phyloP scores from a whole-genome alignment of 1,139 yeast genomes.

The Blastobotrys capitulatus region DNA sequence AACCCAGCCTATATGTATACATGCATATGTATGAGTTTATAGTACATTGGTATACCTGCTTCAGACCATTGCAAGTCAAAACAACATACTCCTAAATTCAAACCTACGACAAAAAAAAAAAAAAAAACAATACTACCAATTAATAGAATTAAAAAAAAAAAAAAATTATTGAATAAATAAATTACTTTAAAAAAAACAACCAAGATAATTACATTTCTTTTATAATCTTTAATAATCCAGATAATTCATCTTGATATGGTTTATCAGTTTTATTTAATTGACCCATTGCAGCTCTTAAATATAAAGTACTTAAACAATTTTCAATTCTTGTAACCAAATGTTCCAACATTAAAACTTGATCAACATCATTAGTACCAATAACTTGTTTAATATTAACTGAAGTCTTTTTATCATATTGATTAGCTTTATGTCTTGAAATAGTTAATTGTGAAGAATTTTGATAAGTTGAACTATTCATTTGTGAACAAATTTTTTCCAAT shows the following conservation, averaged over 20 bases:
- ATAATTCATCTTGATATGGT: conserved; percentile 3
- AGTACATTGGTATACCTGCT: too few species aligned
- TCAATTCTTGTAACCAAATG: conserved; percentile 63
- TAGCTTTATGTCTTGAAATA: conserved; percentile 1
- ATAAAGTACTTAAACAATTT: conserved; percentile 33
- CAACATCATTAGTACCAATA: conserved; percentile 32
- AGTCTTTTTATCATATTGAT: conserved; percentile 28
- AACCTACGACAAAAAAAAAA: too few species aligned
- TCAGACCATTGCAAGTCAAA: too few species aligned
- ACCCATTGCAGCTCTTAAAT: conserved; percentile 21
- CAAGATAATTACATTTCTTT: not conserved
- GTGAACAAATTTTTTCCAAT: conserved; percentile 45
- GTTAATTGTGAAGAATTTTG: not conserved
- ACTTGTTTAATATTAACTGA: conserved; percentile 17
- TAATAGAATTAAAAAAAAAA: not conserved
- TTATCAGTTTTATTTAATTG: not conserved
- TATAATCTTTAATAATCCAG: not conserved
- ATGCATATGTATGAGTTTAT: too few species aligned
- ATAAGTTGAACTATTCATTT: conserved; percentile 18
- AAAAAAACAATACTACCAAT: not conserved
- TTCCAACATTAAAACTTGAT: conserved; percentile 47
- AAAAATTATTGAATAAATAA: not conserved
- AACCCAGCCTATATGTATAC: too few species aligned
- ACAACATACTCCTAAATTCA: too few species aligned
- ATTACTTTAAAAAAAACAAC: not conserved